phyloP scores from a whole-genome alignment of 2,329 filamentous ascomycete species.

The Bretziella fagacearum region DNA sequence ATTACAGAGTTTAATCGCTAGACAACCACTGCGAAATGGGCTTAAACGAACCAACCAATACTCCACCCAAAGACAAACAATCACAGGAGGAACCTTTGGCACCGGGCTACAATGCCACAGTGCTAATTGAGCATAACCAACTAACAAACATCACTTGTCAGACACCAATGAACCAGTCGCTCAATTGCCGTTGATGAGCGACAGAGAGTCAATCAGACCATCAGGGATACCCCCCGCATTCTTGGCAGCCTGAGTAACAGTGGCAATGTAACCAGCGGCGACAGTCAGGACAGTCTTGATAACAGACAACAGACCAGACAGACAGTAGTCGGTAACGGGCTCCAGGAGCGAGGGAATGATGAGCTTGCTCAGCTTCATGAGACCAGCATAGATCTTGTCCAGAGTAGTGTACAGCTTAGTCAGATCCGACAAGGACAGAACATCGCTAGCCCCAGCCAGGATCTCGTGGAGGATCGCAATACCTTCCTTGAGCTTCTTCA shows the following conservation, averaged over 20 bases:
- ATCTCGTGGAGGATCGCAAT: background rate
- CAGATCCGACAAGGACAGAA: background rate
- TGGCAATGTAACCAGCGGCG: background rate
- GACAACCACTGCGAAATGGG: too few relatives aligned
- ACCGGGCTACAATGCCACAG: too few relatives aligned
- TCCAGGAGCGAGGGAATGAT: constrained; percentile 1
- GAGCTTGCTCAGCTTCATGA: background rate
- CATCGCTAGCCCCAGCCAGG: background rate
- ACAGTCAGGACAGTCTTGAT: constrained; percentile 5
- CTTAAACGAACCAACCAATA: too few relatives aligned
- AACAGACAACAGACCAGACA: constrained; percentile 5
- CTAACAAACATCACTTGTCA: too few relatives aligned
- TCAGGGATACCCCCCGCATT: background rate
- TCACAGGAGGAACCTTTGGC: too few relatives aligned
- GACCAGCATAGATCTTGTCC: background rate
- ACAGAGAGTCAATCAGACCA: background rate
- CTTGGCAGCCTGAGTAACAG: constrained; percentile 2
- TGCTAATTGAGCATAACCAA: too few relatives aligned
- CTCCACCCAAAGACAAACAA: too few relatives aligned
- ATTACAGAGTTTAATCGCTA: too few relatives aligned
- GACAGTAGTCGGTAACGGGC: background rate
- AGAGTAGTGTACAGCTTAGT: constrained; percentile 7
- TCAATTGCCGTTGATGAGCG: background rate
- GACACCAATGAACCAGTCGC: too few relatives aligned
- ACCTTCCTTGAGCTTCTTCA: constrained; percentile 3